Evolutionary conservation across 1,284 basidiomycete species (phyloP), one percentile per base, ranked within the genome.

Genomic region (Pascua sp.): DNA sequence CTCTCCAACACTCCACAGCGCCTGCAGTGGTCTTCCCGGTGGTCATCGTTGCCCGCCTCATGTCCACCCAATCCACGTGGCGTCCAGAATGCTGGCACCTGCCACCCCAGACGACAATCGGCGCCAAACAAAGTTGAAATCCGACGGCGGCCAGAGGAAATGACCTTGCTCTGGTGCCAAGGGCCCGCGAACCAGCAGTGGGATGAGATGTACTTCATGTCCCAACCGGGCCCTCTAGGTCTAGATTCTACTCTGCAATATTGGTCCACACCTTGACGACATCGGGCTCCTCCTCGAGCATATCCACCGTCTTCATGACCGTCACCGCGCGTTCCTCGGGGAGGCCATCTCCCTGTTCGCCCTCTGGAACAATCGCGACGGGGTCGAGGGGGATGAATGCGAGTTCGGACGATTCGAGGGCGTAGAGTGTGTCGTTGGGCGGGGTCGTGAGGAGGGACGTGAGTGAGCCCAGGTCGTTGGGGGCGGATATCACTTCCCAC

Each of bases 251-350:
- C 13, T 47, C 60, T 32, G 24, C 24, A n/a, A 77, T 47, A 59
- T 77, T 77, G 17, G 73, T 77, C 75, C 74, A 77, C 5, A 77
- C 72, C 52, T 67, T 69, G 18, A 71, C 65, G 4, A 77, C 73
- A 51, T 77, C 76, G 7, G 53, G 50, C 36, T 75, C 73, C 47
- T 69, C 71, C 57, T 77, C 75, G 49, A 77, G 53, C 2, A 60
- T 24, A 9, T 67, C 70, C 12, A 73, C 63, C 18, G 67, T 56
- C 49, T 55, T 64, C 45, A 59, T 53, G 11, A 73, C 53, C 16
- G 49, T 62, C 56, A 73, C 70, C 2, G 64, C 68, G 42, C 59
- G 58, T 11, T 72, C 72, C 42, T 73, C 73, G 5, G 52, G 16
- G n/a, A 60, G 49, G 4, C 67, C 68, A 12, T 63, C 63, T 3